Evolutionary conservation across 148 eudicot genomes (phyloP).

Genomic region (Rhododendron williamsianum): DNA sequence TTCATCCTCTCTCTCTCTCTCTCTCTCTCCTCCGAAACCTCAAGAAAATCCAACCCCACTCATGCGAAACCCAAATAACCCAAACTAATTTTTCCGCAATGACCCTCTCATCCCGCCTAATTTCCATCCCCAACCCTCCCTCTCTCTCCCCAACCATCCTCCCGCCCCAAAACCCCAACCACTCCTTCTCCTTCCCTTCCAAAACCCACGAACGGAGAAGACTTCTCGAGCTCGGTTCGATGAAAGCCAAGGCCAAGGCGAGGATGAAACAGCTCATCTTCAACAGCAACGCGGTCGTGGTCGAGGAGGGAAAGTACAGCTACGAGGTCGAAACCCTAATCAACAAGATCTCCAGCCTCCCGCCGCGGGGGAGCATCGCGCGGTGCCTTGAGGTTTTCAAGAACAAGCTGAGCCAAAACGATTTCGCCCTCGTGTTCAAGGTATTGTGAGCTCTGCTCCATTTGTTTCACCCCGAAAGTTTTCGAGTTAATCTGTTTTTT

Average conservation of each 20-base stretch:
- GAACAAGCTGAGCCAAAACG: constrained; percentile 72
- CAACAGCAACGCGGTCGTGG: constrained; percentile 59
- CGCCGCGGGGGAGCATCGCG: constrained; percentile 87
- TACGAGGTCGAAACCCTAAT: constrained; percentile 82
- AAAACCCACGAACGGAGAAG: constrained; percentile 1
- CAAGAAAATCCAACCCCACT: background rate
- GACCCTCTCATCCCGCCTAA: constrained; percentile 19
- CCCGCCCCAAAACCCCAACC: background rate
- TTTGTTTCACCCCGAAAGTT: background rate
- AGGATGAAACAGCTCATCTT: constrained; percentile 58
- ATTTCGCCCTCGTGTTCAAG: constrained; percentile 71
- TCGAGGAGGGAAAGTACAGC: constrained; percentile 87
- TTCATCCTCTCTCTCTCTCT: constrained; percentile 20
- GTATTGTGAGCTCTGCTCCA: background rate
- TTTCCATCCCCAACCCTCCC: constrained; percentile 21
- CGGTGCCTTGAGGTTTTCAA: constrained; percentile 78
- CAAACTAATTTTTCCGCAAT: constrained; percentile 19
- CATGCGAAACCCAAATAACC: background rate
- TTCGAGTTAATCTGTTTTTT: background rate
- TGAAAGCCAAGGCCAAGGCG: constrained; percentile 31
- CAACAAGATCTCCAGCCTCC: constrained; percentile 77
- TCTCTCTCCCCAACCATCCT: constrained; percentile 24
- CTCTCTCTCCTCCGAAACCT: background rate
- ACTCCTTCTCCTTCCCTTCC: constrained; percentile 13
- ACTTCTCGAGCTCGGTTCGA: constrained; percentile 10